A percentile compares a stretch with the other conserved stretches of the same genome.
These are phyloP conservation scores for Globisporangium paroecandrum DNA, from an alignment of 352 stramenopile genomes.

Conservation along the genomic window DNA sequence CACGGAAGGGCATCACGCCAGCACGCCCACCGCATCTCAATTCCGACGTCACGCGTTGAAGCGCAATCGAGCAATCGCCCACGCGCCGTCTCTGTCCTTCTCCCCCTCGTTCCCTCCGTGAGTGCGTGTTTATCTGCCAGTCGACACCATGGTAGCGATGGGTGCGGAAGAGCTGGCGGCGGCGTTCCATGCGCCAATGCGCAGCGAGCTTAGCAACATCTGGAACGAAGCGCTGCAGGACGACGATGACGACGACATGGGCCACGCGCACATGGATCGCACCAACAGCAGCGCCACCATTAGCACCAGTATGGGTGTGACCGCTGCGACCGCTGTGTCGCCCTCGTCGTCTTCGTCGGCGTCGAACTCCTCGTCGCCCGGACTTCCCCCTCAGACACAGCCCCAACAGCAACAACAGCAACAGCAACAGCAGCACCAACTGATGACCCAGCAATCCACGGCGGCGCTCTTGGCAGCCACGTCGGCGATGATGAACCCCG, in stretches of 20 bases:
- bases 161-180: conserved; percentile 8
- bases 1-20: background rate
- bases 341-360: conserved; percentile 7
- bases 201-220: conserved; percentile 15
- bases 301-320: background rate
- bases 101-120: background rate
- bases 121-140: background rate
- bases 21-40: background rate
- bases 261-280: conserved; percentile 1
- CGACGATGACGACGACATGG: conserved; percentile 10
- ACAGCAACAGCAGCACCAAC: background rate
- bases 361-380: conserved; percentile 7
- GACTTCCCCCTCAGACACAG: conserved; percentile 2
- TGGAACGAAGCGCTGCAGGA: conserved; percentile 13
- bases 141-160: background rate
- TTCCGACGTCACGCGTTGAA: conserved; percentile 4
- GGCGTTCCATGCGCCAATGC: conserved; percentile 18
- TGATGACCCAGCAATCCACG: conserved; percentile 8
- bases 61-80: background rate
- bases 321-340: background rate
- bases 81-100: background rate
- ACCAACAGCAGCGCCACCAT: background rate
- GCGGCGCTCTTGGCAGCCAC: background rate
- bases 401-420: background rate
- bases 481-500: conserved; percentile 7